Evolutionary conservation across 2,329 filamentous ascomycete genomes (phyloP), one percentile per base, ranked within the genome.

Genomic region (Dothistroma pini): DNA sequence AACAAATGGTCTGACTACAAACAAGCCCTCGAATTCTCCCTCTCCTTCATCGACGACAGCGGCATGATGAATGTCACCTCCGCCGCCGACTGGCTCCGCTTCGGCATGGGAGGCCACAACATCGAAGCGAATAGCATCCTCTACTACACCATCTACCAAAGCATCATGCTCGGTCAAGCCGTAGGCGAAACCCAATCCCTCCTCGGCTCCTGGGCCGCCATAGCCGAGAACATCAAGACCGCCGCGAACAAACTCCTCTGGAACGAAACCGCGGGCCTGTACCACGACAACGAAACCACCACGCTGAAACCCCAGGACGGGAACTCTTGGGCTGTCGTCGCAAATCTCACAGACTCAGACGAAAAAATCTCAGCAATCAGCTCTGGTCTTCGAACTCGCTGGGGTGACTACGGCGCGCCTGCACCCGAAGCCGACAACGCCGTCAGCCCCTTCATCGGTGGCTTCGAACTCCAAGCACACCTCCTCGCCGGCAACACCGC

Each of bases 71-170:
- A 82, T 60, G 75, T 80, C 9, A 81, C 78, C 0, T 70, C 74
- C 0, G 63, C 71, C n/a, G 61, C 65, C 5, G 80, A 83, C 69
- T 82, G 80, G 80, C 70, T 81, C 4, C 74, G 79, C 8, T 78
- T 76, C 59, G 79, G 79, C n/a, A 81, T 81, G 79, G 79, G 79
- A 10, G 79, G 76, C 0, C 78, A 81, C 66, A 79, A 79, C 57
- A 78, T 78, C 59, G 77, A 79, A 62, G 76, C 78, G 5, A 81
- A 81, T 54, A 65, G 76, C 1, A 79, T 81, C 31, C 71, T 81
- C 0, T 80, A 80, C 68, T 75, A 81, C 64, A 83, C 83, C 0
- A 74, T 87, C 44, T 75, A 77, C 32, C 83, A 83, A 4, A 83
- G 80, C 22, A 77, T 83, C 48, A 71, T 71, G 8, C 78, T 87